Evolutionary conservation across 495 filamentous ascomycete genomes (phyloP).

Genomic region (Sordaria brevicollis): DNA sequence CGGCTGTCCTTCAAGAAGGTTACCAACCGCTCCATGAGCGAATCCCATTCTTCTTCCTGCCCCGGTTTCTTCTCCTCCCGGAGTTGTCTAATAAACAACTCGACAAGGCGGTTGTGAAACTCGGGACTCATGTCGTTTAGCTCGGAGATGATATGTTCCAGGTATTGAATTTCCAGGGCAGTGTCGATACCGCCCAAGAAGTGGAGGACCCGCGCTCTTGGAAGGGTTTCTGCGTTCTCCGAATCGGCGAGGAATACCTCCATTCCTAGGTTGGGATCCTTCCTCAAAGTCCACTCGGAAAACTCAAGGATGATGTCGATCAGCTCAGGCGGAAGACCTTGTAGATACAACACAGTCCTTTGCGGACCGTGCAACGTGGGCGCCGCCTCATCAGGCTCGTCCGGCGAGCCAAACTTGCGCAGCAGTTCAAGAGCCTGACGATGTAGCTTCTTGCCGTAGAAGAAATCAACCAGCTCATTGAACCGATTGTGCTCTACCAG

Average conservation of each 20-base stretch:
- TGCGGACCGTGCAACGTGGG: conserved; percentile 71
- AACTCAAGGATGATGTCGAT: conserved; percentile 91
- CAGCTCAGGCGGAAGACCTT: conserved; percentile 74
- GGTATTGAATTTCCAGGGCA: conserved; percentile 65
- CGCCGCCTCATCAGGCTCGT: conserved; percentile 51
- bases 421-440: conserved; percentile 77
- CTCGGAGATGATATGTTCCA: conserved; percentile 86
- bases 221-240: conserved; percentile 86
- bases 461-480: conserved; percentile 91
- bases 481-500: conserved; percentile 83
- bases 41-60: conserved; percentile 36
- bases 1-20: conserved; percentile 63
- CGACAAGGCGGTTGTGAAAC: conserved; percentile 74
- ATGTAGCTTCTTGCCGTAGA: conserved; percentile 91
- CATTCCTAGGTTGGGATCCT: conserved; percentile 73
- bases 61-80: conserved; percentile 28
- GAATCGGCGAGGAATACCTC: conserved; percentile 90
- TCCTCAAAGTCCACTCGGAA: conserved; percentile 71
- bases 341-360: conserved; percentile 80
- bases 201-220: conserved; percentile 59
- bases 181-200: conserved; percentile 63
- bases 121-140: conserved; percentile 74
- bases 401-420: conserved; percentile 66
- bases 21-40: conserved; percentile 55
- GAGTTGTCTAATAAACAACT: conserved; percentile 61